Evolutionary conservation across 2,329 filamentous ascomycete species (phyloP), one percentile per base, ranked within the genome.

Genomic region (Botrytis byssoidea): DNA sequence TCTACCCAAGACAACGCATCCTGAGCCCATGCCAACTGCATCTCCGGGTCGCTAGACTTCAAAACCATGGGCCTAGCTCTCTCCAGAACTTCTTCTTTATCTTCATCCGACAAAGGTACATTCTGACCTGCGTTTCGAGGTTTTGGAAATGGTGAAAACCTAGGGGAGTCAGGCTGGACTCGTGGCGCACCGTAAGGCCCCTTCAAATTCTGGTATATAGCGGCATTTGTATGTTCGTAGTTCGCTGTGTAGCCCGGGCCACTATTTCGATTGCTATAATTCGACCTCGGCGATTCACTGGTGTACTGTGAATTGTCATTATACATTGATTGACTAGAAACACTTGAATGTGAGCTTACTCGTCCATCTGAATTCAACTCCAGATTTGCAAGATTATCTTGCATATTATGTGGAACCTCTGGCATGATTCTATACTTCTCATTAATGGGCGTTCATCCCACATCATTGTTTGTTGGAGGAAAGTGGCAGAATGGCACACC

Each of bases 11-110:
- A 90, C 74, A 99, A 87, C 63, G 94, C 92, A 83, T 98, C 96
- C 81, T 97, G 93, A 59, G 96, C 95, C 96, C 96, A 99, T 75
- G 93, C 93, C 79, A 99, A 88, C 85, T 99, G 96, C 90, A 97
- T 97, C 78, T 97, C 92, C 67, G 97, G 94, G 82, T 99, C 95
- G 80, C 97, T 97, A 65, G 94, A 97, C 81, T 94, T 93, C 76
- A 99, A 87, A 51, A 98, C 95, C 74, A 92, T 89, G 75, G 92
- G 85, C 73, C 95, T 90, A 48, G 94, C 94, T 81, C 91, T 92
- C 85, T 97, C 96, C 71, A 99, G 84, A 67, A 94, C 94, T 44
- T 92, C 90, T 83, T 98, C 96, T 83, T 97, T 95, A 81, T 98
- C 94, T 78, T 98, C 95, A 83, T 98, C 94, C 73, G 93, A 95